phyloP scores from a whole-genome alignment of 1,284 basidiomycete genomes.

The Papiliotrema flavescens region DNA sequence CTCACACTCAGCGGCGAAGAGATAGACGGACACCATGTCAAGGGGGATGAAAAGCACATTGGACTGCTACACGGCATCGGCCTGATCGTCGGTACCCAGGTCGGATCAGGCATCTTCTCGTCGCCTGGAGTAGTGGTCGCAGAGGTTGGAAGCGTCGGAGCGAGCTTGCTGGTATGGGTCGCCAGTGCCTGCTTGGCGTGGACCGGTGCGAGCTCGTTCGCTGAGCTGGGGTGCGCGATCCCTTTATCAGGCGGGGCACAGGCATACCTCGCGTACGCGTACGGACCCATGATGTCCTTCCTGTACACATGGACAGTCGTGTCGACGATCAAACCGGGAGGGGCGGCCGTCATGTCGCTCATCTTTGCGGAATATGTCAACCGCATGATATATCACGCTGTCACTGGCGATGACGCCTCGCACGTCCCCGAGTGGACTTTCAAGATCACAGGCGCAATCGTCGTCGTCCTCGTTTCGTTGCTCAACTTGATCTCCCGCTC shows the following conservation, averaged over 20 bases:
- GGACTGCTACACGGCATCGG: slow-evolving; percentile 76
- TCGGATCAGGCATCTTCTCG: slow-evolving; percentile 90
- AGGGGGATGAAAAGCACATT: slow-evolving; percentile 62
- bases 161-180: slow-evolving; percentile 76
- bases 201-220: slow-evolving; percentile 90
- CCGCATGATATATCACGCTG: slow-evolving; percentile 51
- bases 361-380: slow-evolving; percentile 79
- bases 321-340: slow-evolving; percentile 69
- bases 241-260: slow-evolving; percentile 77
- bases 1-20: slow-evolving; percentile 65
- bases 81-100: slow-evolving; percentile 76
- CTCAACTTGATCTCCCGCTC: slow-evolving; percentile 76
- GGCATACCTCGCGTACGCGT: slow-evolving; percentile 84
- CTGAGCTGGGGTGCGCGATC: slow-evolving; percentile 63
- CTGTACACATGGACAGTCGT: slow-evolving; percentile 88
- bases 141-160: slow-evolving; percentile 78
- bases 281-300: slow-evolving; percentile 79
- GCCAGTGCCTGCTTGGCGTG: slow-evolving; percentile 76
- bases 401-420: slow-evolving; percentile 47
- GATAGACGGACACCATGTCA: slow-evolving; percentile 56
- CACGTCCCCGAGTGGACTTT: slow-evolving; percentile 87
- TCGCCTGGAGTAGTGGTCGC: slow-evolving; percentile 87
- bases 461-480: slow-evolving; percentile 66
- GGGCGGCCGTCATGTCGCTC: slow-evolving; percentile 56
- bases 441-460: slow-evolving; percentile 75